A percentile compares a stretch with the other conserved stretches of the same genome.
Conservation (phyloP, 176 grass and related monocot genomes). For the Oryza rufipogon region DNA sequence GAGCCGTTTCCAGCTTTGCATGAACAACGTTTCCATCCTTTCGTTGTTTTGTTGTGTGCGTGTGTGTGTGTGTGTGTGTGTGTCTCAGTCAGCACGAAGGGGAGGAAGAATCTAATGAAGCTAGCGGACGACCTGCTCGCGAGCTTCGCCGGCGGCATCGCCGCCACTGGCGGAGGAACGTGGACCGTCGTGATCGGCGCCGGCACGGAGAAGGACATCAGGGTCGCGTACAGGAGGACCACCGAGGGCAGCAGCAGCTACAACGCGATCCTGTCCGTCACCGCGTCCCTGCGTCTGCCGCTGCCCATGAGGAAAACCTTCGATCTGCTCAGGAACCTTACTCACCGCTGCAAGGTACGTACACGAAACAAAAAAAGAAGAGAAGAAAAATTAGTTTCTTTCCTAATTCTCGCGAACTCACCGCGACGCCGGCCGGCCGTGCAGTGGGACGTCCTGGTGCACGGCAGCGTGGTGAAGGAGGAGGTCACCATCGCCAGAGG, state of each 20-base stretch:
- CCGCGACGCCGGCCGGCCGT: not conserved
- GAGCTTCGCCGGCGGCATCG: conserved; percentile 43
- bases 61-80: conserved; percentile 35
- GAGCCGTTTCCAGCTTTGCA: not conserved
- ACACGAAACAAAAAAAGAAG: not conserved
- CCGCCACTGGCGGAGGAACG: not conserved
- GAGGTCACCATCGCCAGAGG: conserved; percentile 45
- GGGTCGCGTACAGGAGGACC: conserved; percentile 39
- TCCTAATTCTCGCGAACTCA: not conserved
- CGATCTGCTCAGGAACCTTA: conserved; percentile 46
- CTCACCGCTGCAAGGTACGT: conserved; percentile 41
- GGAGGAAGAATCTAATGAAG: conserved; percentile 51
- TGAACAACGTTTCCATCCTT: not conserved
- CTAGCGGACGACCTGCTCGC: conserved; percentile 51
- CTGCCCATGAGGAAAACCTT: conserved; percentile 41
- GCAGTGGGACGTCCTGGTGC: conserved; percentile 69
- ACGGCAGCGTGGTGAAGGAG: conserved; percentile 44
- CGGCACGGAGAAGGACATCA: conserved; percentile 49
- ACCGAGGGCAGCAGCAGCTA: not conserved
- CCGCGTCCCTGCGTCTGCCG: conserved; percentile 50
- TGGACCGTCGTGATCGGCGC: conserved; percentile 49
- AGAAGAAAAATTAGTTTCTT: not conserved
- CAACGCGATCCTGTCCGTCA: conserved; percentile 40
- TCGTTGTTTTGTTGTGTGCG: not conserved
- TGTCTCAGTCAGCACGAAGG: conserved; percentile 36